Conservation (phyloP, 805 yeast species). For the Clavispora phyllophila region DNA sequence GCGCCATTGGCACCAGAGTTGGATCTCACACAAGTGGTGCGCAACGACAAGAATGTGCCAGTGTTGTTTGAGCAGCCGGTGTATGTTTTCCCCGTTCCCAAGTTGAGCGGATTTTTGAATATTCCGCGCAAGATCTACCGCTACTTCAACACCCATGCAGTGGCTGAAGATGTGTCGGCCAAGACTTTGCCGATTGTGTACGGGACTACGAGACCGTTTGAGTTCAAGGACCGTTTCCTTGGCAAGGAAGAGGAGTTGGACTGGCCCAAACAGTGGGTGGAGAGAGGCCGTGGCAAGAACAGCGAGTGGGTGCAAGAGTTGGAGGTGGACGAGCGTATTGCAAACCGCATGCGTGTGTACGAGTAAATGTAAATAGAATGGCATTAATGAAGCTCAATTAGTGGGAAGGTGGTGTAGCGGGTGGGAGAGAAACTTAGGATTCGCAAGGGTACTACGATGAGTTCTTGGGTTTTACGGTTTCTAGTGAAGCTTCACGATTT, state of each 20-base stretch:
- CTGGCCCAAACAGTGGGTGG: constrained; percentile 57
- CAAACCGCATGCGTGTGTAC: constrained; percentile 46
- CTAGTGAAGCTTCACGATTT: too few relatives aligned
- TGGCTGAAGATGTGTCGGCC: constrained; percentile 61
- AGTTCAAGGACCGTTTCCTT: constrained; percentile 33
- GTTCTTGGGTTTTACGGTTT: too few relatives aligned
- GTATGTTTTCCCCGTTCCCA: constrained; percentile 69
- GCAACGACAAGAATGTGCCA: constrained; percentile 41
- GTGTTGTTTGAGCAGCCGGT: constrained; percentile 74
- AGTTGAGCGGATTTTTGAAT: constrained; percentile 69
- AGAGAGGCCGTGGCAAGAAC: constrained; percentile 61
- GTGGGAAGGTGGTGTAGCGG: neutral
- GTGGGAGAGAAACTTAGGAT: too few relatives aligned
- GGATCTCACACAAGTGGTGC: constrained; percentile 26
- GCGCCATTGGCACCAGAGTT: constrained; percentile 60
- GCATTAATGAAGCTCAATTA: neutral
- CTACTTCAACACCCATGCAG: constrained; percentile 67
- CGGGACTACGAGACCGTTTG: constrained; percentile 53
- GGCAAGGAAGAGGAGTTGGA: constrained; percentile 19
- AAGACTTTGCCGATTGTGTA: constrained; percentile 49
- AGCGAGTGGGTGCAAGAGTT: constrained; percentile 89
- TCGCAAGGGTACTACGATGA: too few relatives aligned
- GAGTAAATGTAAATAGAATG: constrained; percentile 13
- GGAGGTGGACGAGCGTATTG: constrained; percentile 62
- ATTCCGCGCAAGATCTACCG: constrained; percentile 74